Evolutionary conservation across 2,329 filamentous ascomycete species (phyloP).

Genomic region (Botryotinia calthae): DNA sequence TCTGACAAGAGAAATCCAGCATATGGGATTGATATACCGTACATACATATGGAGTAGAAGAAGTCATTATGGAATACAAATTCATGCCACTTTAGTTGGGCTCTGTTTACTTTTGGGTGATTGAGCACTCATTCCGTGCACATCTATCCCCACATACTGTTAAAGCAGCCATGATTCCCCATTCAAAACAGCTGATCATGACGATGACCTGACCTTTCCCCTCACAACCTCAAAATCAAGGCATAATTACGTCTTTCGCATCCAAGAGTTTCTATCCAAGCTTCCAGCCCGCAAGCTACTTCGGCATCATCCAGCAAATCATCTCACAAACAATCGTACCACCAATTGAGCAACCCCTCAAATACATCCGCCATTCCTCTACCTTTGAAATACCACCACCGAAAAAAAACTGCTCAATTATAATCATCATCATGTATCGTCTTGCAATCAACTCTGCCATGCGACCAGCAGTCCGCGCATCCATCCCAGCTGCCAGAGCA

Average conservation of each 20-base stretch:
- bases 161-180: slow-evolving; percentile 3
- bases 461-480: slow-evolving; percentile 43
- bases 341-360: slow-evolving; percentile 29
- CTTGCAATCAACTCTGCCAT: slow-evolving; percentile 54
- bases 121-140: not conserved
- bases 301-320: slow-evolving; percentile 20
- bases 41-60: not conserved
- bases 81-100: not conserved
- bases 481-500: slow-evolving; percentile 51
- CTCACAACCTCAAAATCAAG: not conserved
- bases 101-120: not conserved
- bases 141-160: not conserved
- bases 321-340: slow-evolving; percentile 30
- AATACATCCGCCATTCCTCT: slow-evolving; percentile 18
- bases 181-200: slow-evolving; percentile 9
- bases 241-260: not conserved
- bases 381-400: not conserved
- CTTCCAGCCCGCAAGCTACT: slow-evolving; percentile 6
- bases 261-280: slow-evolving; percentile 11
- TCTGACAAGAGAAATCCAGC: not conserved
- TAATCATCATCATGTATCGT: slow-evolving; percentile 60
- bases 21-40: not conserved
- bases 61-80: not conserved
- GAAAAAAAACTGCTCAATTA: not conserved
- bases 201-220: not conserved